Evolutionary conservation across 202 grass and related monocot species (phyloP).

Genomic region (Digitaria exilis): DNA sequence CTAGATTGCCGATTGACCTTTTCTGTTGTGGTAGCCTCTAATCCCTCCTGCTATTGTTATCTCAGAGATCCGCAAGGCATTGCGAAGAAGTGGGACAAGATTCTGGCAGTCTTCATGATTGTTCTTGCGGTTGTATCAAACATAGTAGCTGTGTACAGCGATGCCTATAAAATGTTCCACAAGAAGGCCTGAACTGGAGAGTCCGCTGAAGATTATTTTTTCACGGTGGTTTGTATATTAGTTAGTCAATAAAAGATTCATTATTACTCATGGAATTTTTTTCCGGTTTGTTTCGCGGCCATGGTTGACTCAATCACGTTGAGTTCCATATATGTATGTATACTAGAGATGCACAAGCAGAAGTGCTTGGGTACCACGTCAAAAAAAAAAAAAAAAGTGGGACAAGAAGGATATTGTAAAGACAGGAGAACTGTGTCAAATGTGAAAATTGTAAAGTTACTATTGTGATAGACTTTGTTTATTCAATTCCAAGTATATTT

Average conservation of each 20-base stretch:
- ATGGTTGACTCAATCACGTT: constrained; percentile 32
- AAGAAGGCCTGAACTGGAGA: constrained; percentile 41
- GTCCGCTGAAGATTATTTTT: not conserved
- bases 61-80: constrained; percentile 73
- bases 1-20: not conserved
- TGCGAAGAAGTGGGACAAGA: constrained; percentile 72
- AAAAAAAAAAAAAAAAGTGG: no score
- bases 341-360: not conserved
- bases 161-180: constrained; percentile 72
- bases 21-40: not conserved
- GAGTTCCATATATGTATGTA: constrained; percentile 37
- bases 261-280: constrained; percentile 19
- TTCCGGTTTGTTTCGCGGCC: not conserved
- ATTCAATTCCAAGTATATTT: not conserved
- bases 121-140: constrained; percentile 85
- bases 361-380: not conserved
- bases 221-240: constrained; percentile 44
- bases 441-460: constrained; percentile 11
- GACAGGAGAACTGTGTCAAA: not conserved
- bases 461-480: not conserved
- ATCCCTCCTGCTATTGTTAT: constrained; percentile 15
- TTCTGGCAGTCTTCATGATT: constrained; percentile 78
- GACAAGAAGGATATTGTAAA: no score
- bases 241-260: constrained; percentile 37
- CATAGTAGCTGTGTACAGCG: constrained; percentile 83